phyloP scores from a whole-genome alignment of 805 yeast species.

The Kregervanrija pseudodelftensis region DNA sequence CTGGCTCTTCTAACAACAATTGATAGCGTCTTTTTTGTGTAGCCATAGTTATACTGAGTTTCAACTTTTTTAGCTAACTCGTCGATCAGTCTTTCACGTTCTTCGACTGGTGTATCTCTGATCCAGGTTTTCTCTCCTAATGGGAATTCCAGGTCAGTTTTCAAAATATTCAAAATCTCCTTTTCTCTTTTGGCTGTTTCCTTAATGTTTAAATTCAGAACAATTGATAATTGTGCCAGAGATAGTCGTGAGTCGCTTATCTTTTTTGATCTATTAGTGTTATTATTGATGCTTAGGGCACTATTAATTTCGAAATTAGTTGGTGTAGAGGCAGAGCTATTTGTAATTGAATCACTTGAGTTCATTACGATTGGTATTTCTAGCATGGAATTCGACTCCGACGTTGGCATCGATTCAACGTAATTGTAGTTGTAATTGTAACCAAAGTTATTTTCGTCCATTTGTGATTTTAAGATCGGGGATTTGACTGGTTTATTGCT shows the following conservation, averaged over 20 bases:
- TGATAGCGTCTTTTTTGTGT: constrained; percentile 50
- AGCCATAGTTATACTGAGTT: constrained; percentile 41
- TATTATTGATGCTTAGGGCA: neutral
- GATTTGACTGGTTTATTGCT: neutral
- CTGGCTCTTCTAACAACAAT: constrained; percentile 75
- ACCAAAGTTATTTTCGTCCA: neutral
- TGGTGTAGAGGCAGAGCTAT: too few relatives aligned
- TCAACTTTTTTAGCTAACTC: constrained; percentile 42
- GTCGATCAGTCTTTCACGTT: constrained; percentile 42
- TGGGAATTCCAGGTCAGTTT: constrained; percentile 56
- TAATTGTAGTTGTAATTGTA: neutral
- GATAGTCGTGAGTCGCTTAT: constrained; percentile 49
- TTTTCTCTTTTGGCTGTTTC: constrained; percentile 53
- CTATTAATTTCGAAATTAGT: too few relatives aligned
- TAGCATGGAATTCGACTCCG: too few relatives aligned
- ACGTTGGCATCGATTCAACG: too few relatives aligned
- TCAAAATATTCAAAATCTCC: constrained; percentile 44
- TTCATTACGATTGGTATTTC: too few relatives aligned
- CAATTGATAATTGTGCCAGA: constrained; percentile 45
- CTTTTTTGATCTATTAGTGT: constrained; percentile 11
- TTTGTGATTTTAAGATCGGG: constrained; percentile 4
- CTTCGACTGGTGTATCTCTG: constrained; percentile 57
- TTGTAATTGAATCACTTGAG: too few relatives aligned
- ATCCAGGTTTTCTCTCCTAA: constrained; percentile 81
- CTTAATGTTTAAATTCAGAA: constrained; percentile 40